phyloP scores from a whole-genome alignment of 1,284 basidiomycete genomes.

The Mycena citricolor region DNA sequence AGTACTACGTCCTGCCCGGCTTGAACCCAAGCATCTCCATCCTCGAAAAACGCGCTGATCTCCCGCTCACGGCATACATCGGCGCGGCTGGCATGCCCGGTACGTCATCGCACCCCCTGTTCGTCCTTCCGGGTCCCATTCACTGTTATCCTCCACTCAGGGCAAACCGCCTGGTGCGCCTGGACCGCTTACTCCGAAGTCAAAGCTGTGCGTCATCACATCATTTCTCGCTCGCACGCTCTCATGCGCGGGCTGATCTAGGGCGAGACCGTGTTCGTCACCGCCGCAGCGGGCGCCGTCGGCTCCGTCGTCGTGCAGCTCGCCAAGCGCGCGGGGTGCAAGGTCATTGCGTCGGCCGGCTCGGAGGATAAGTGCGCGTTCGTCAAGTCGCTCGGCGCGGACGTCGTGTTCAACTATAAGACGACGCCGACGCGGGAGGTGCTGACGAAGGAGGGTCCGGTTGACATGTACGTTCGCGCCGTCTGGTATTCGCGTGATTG shows the following conservation, averaged over 20 bases:
- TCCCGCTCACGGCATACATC: constrained; percentile 47
- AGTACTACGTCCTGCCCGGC: not conserved
- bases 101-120: constrained; percentile 10
- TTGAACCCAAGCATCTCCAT: constrained; percentile 20
- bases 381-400: constrained; percentile 51
- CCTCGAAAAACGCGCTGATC: constrained; percentile 25
- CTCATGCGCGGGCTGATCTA: constrained; percentile 24
- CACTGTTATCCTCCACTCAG: not conserved
- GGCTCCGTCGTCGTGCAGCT: constrained; percentile 39
- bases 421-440: constrained; percentile 30
- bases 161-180: constrained; percentile 37
- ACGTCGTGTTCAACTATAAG: constrained; percentile 40
- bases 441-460: constrained; percentile 18
- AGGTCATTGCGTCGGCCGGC: constrained; percentile 64
- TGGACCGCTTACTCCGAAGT: constrained; percentile 36
- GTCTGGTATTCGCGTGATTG: not conserved
- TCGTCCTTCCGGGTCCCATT: not conserved
- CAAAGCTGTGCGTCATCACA: constrained; percentile 29
- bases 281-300: constrained; percentile 51
- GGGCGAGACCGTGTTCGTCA: constrained; percentile 59
- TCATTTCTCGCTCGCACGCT: not conserved
- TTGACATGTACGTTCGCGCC: constrained; percentile 5
- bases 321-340: constrained; percentile 50
- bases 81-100: constrained; percentile 47
- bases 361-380: constrained; percentile 56